Evolutionary conservation across 106 monocot genomes (phyloP).

Genomic region (Acorus gramineus): DNA sequence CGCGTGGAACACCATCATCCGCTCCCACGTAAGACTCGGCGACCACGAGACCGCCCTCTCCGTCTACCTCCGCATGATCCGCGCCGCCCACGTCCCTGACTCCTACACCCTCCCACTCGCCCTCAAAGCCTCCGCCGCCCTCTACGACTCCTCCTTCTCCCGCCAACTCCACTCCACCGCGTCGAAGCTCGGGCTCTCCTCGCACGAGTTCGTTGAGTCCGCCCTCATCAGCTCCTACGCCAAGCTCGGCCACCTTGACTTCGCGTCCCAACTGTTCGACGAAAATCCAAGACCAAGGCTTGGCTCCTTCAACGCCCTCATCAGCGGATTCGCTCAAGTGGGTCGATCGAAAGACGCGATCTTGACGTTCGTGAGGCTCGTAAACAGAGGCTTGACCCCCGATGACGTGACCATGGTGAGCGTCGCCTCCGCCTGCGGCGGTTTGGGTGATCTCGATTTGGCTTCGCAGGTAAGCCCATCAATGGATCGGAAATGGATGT

Average conservation of each 20-base stretch:
- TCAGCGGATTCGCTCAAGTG: constrained; percentile 38
- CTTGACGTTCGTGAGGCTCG: constrained; percentile 27
- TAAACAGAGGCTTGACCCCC: constrained; percentile 15
- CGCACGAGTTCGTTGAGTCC: not conserved
- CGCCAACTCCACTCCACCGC: too few relatives aligned
- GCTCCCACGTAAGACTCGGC: too few relatives aligned
- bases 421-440: constrained; percentile 48
- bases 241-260: constrained; percentile 36
- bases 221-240: constrained; percentile 46
- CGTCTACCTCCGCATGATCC: not conserved
- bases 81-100: not conserved
- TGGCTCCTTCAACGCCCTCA: constrained; percentile 66
- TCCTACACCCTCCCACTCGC: not conserved
- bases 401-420: constrained; percentile 66
- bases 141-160: not conserved
- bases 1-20: too few relatives aligned
- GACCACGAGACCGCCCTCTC: too few relatives aligned
- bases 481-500: too few relatives aligned
- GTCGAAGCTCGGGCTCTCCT: too few relatives aligned
- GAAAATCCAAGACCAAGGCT: constrained; percentile 34
- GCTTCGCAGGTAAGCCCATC: too few relatives aligned
- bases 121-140: not conserved
- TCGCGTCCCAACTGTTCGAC: constrained; percentile 51
- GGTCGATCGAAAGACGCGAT: constrained; percentile 30
- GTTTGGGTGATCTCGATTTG: constrained; percentile 26